phyloP scores from a whole-genome alignment of 1,284 basidiomycete genomes.

The Boletus smithii region DNA sequence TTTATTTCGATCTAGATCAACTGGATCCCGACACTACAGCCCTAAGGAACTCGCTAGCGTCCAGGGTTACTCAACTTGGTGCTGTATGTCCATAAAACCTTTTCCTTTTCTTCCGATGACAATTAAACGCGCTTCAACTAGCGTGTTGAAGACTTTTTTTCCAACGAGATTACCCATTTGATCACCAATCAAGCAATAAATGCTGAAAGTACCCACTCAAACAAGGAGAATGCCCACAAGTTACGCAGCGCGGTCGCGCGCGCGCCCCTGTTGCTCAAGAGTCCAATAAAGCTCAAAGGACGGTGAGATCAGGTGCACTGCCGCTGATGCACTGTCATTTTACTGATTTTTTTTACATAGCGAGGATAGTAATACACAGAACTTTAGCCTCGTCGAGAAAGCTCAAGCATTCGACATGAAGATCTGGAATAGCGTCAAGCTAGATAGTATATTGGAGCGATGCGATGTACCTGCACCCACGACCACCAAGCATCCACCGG shows the following conservation, averaged over 20 bases:
- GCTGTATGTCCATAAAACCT: constrained; percentile 56
- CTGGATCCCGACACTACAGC: constrained; percentile 47
- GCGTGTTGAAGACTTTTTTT: constrained; percentile 86
- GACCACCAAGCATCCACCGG: constrained; percentile 22
- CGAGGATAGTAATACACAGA: constrained; percentile 30
- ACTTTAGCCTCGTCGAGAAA: constrained; percentile 68
- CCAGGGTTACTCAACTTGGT: constrained; percentile 64
- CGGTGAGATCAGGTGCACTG: constrained; percentile 41
- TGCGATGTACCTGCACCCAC: constrained; percentile 44
- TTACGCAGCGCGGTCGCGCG: constrained; percentile 23
- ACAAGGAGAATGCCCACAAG: constrained; percentile 64
- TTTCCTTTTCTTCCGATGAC: not conserved
- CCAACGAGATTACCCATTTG: constrained; percentile 80
- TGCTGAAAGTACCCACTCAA: constrained; percentile 37
- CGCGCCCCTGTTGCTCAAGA: constrained; percentile 43
- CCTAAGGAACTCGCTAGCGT: constrained; percentile 47
- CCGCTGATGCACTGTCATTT: not conserved
- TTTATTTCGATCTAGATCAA: constrained; percentile 80
- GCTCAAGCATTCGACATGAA: constrained; percentile 81
- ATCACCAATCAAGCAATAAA: constrained; percentile 62
- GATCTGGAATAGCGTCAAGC: constrained; percentile 79
- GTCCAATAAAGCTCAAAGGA: constrained; percentile 61
- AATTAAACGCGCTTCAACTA: constrained; percentile 31
- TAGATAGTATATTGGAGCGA: constrained; percentile 69
- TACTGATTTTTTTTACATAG: constrained; percentile 6